Conservation (phyloP, 257 asterid species). For the Misopates orontium region DNA sequence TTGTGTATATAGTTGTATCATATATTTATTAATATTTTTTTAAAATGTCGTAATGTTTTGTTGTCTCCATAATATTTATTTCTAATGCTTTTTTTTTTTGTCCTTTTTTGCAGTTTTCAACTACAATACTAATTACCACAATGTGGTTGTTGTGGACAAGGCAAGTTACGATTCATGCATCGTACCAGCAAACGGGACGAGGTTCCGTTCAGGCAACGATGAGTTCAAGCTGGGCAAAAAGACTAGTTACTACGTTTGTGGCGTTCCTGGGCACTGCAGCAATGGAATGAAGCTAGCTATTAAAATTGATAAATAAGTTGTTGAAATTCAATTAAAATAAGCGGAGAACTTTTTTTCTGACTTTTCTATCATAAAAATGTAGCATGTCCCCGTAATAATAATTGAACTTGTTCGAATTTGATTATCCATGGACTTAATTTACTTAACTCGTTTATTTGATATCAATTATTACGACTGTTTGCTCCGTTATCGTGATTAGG, state of each 20-base stretch:
- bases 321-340: too few relatives aligned
- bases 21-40: background rate
- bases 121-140: constrained; percentile 4
- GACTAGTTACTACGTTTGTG: constrained; percentile 30
- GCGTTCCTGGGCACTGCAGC: constrained; percentile 31
- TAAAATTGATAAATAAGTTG: background rate
- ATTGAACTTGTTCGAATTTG: too few relatives aligned
- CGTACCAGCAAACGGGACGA: constrained; percentile 16
- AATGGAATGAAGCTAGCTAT: constrained; percentile 8
- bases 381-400: too few relatives aligned
- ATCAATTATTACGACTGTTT: too few relatives aligned
- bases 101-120: constrained; percentile 27
- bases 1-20: background rate
- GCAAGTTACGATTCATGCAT: constrained; percentile 28
- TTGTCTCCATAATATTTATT: too few relatives aligned
- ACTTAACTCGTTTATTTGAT: too few relatives aligned
- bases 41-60: too few relatives aligned
- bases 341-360: too few relatives aligned
- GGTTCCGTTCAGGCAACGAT: constrained; percentile 22
- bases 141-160: constrained; percentile 27
- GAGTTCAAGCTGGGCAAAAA: background rate
- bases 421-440: too few relatives aligned
- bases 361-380: too few relatives aligned
- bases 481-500: too few relatives aligned
- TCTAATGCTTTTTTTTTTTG: background rate